Evolutionary conservation across 1,284 basidiomycete genomes (phyloP), one percentile per base, ranked within the genome.

Genomic region (Sporisorium exsertum): DNA sequence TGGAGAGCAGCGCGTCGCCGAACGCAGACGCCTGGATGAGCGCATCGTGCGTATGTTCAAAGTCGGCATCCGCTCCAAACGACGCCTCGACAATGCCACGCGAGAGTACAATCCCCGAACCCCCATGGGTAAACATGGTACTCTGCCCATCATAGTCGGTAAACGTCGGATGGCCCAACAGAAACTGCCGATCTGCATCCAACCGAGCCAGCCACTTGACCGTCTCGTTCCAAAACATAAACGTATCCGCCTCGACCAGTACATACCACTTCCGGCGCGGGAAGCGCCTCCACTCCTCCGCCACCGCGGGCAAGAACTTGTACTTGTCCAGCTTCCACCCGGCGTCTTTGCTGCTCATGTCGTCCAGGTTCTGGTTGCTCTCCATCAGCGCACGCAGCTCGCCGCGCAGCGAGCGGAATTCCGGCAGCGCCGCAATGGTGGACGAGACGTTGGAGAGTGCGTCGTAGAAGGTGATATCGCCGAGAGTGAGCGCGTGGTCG

Each of bases 161-260:
- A 32, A 72, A 72, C 18, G 29, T 62, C 35, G 64, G 46, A 46
- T 75, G 64, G 0, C 78, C 78, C 20, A 78, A 27, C 46, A 78
- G 46, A 0, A 46, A 50, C 53, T 78, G 76, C 29, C 46, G 45
- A 0, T 13, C 0, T 5, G 26, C 16, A 26, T 76, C 54, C 18
- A 71, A 47, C n/a, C 43, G 51, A 1, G 20, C 8, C 12, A 80
- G 42, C 65, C 68, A 78, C 18, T 50, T 46, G 1, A 80, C 64
- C 12, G 77, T 13, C 40, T 68, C 35, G 18, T 72, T 50, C 51
- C 57, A 77, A 16, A 80, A 75, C 7, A 80, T 2, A 61, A 78
- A 80, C 47, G 78, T 78, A 47, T 80, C 78, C 3, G 78, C 78
- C 43, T 80, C 78, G 12, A 80, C 76, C 32, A 77, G 52, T 13